Evolutionary conservation across 192 early-diverging fungal genomes (phyloP).

Genomic region (Umbelopsis vinacea): DNA sequence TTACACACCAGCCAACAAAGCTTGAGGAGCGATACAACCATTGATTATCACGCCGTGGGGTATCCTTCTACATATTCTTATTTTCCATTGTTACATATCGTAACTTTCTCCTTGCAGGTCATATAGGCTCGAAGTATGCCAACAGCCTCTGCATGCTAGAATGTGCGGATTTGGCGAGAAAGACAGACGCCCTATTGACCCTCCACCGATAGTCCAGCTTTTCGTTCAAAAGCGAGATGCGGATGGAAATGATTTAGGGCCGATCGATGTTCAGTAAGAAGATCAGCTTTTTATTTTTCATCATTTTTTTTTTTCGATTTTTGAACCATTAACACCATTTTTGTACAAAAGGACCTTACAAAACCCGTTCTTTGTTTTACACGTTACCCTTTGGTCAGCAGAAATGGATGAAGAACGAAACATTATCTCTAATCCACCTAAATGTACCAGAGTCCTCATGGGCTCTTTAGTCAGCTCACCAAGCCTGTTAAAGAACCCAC

Average conservation of each 20-base stretch:
- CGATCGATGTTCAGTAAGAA: conserved; percentile 55
- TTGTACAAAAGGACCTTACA: conserved; percentile 35
- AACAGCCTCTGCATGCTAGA: conserved; percentile 75
- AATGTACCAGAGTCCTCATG: conserved; percentile 65
- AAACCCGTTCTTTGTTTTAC: conserved; percentile 65
- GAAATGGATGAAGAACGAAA: conserved; percentile 61
- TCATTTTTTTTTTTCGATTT: too few relatives aligned
- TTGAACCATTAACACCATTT: conserved; percentile 5
- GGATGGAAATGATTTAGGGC: conserved; percentile 35
- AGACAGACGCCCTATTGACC: conserved; percentile 78
- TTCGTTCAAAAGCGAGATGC: conserved; percentile 62
- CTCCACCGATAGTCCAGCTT: conserved; percentile 76
- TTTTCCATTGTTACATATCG: not conserved
- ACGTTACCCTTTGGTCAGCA: conserved; percentile 64
- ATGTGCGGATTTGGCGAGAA: conserved; percentile 87
- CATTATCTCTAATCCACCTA: conserved; percentile 64
- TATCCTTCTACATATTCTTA: not conserved
- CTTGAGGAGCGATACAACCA: too few relatives aligned
- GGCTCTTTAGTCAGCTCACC: conserved; percentile 66
- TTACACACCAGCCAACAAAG: too few relatives aligned
- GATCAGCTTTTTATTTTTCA: conserved; percentile 26
- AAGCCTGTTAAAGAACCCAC: conserved; percentile 52
- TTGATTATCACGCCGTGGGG: too few relatives aligned
- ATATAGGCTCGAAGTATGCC: conserved; percentile 66
- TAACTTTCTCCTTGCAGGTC: conserved; percentile 43